Conservation (phyloP, 2,329 filamentous ascomycete species). For the Juglanconis oblonga region DNA sequence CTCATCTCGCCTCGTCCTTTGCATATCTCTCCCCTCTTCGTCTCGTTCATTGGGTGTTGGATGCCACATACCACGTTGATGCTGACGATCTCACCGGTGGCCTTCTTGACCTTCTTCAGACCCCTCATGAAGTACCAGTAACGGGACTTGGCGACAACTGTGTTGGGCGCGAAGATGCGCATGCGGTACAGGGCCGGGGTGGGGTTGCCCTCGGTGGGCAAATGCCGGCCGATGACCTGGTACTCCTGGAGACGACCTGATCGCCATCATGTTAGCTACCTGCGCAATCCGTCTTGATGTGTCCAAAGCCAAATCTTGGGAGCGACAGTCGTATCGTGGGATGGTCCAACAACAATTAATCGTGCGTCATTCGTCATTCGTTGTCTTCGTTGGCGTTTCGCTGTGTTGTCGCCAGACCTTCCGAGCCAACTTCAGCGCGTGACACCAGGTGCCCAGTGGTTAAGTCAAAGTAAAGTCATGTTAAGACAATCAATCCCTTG, state of each 20-base stretch:
- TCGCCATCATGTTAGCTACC: slow-evolving; percentile 10
- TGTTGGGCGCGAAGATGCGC: slow-evolving; percentile 98
- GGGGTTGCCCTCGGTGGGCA: slow-evolving; percentile 96
- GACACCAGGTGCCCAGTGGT: too few relatives aligned
- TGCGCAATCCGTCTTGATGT: neutral
- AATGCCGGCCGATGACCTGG: slow-evolving; percentile 99
- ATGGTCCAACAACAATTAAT: neutral
- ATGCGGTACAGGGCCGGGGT: slow-evolving; percentile 99
- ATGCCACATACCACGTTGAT: slow-evolving; percentile 79
- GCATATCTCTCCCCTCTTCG: slow-evolving; percentile 8
- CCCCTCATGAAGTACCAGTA: slow-evolving; percentile 99
- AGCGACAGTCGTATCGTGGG: slow-evolving; percentile 26
- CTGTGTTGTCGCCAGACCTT: slow-evolving; percentile 19
- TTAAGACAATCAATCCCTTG: neutral
- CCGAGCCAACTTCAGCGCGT: too few relatives aligned
- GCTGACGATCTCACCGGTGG: slow-evolving; percentile 97
- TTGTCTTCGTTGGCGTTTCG: neutral
- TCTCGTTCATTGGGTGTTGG: slow-evolving; percentile 1
- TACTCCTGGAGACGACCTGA: slow-evolving; percentile 99
- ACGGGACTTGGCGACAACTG: slow-evolving; percentile 97
- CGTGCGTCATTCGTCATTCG: neutral
- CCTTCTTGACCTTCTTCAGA: slow-evolving; percentile 99
- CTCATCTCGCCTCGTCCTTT: neutral
- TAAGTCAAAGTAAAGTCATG: neutral
- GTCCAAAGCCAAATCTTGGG: neutral